Conservation (phyloP, 2,329 filamentous ascomycete genomes). For the Hansfordia pulvinata region DNA sequence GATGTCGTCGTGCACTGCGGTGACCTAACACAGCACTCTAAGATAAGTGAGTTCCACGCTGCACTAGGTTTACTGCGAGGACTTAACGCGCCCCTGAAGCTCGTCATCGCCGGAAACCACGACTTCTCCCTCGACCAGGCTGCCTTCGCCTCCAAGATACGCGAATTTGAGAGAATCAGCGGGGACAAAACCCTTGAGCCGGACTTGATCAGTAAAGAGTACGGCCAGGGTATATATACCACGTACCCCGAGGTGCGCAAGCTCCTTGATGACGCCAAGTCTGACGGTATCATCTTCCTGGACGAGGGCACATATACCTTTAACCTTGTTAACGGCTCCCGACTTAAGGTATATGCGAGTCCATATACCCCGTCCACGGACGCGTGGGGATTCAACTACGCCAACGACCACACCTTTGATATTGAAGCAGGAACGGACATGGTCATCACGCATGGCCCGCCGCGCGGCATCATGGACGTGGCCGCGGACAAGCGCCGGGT, state of each 20-base stretch:
- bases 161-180: conserved; percentile 2
- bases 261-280: conserved; percentile 23
- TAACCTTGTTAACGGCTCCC: conserved; percentile 31
- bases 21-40: conserved; percentile 30
- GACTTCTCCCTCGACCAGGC: conserved; percentile 26
- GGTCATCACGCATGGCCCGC: conserved; percentile 41
- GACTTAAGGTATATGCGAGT: conserved; percentile 35
- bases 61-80: conserved; percentile 26
- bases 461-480: conserved; percentile 33
- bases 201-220: conserved; percentile 14
- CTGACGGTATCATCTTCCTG: conserved; percentile 29
- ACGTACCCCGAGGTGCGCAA: conserved; percentile 20
- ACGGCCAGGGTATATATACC: conserved; percentile 23
- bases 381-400: conserved; percentile 37
- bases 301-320: conserved; percentile 36
- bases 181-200: conserved; percentile 3
- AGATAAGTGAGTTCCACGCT: conserved; percentile 22
- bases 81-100: conserved; percentile 33
- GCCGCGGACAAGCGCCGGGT: conserved; percentile 16
- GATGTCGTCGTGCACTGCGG: conserved; percentile 40
- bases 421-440: conserved; percentile 26
- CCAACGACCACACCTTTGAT: conserved; percentile 21
- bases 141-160: conserved; percentile 14
- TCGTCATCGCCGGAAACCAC: conserved; percentile 42
- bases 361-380: conserved; percentile 33